Evolutionary conservation across 2,329 filamentous ascomycete species (phyloP).

Genomic region (Claviceps humidiphila): DNA sequence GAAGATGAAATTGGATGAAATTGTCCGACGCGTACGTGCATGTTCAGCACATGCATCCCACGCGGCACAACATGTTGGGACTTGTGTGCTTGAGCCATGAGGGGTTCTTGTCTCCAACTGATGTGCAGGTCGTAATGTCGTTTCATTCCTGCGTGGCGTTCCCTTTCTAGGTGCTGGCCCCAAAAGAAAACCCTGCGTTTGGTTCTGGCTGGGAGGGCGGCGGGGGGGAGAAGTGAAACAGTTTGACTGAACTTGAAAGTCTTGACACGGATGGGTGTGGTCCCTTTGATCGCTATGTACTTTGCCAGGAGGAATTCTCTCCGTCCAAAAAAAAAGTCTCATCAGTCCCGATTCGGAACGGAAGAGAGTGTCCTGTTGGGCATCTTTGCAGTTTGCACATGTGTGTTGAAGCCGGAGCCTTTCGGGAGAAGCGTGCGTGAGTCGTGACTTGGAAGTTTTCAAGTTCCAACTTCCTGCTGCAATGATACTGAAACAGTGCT

Average conservation of each 20-base stretch:
- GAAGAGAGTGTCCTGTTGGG: neutral
- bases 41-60: neutral
- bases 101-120: neutral
- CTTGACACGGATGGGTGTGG: neutral
- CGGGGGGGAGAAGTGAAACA: neutral
- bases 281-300: neutral
- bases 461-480: no score
- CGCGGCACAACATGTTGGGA: neutral
- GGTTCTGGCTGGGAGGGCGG: neutral
- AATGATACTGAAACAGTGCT: no score
- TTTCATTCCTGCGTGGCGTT: neutral
- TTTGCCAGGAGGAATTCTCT: neutral
- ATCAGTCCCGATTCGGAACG: neutral
- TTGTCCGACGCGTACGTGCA: constrained; percentile 2
- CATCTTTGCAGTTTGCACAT: neutral
- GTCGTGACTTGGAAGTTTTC: no score
- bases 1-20: neutral
- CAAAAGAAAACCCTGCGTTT: neutral
- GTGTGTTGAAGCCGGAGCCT: neutral
- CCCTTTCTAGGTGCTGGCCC: no score
- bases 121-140: neutral
- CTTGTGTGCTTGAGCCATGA: neutral
- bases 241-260: neutral
- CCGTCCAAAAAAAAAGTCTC: neutral
- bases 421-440: no score